These are phyloP conservation scores for Xylariales sp. DNA, from an alignment of 2,329 filamentous ascomycete genomes.

Conservation along the genomic window DNA sequence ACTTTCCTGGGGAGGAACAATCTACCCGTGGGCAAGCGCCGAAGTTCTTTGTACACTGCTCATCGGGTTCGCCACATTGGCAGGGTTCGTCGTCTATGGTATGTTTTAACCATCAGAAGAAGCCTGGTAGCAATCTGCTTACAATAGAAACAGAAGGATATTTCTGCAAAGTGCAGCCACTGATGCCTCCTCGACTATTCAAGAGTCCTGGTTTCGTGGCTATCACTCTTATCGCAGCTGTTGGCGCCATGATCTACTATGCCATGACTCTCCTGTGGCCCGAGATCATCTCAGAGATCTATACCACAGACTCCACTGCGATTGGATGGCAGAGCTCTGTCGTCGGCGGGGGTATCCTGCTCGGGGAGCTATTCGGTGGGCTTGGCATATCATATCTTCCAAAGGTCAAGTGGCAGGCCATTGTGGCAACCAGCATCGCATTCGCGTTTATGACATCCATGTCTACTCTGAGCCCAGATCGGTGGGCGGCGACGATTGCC, in stretches of 20 bases:
- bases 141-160: conserved; percentile 27
- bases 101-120: neutral
- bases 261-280: conserved; percentile 40
- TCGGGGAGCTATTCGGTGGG: conserved; percentile 33
- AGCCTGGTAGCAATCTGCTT: too few relatives aligned
- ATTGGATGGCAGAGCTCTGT: conserved; percentile 37
- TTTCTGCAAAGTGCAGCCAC: conserved; percentile 29
- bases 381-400: conserved; percentile 30
- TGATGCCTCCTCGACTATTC: conserved; percentile 39
- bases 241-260: conserved; percentile 41
- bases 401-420: conserved; percentile 28
- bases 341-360: conserved; percentile 34
- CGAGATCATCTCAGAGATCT: conserved; percentile 34
- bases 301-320: conserved; percentile 29
- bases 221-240: conserved; percentile 31
- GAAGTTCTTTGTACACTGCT: conserved; percentile 31
- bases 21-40: conserved; percentile 37
- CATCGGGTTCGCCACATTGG: conserved; percentile 29
- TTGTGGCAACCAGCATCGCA: conserved; percentile 22
- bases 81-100: conserved; percentile 31
- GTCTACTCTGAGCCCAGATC: conserved; percentile 19
- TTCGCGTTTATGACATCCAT: conserved; percentile 29
- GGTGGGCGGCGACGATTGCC: conserved; percentile 24
- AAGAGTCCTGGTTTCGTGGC: conserved; percentile 32
- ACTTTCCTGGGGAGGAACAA: conserved; percentile 35